A percentile compares a stretch with the other conserved stretches of the same genome.
Conservation (phyloP, 495 filamentous ascomycete genomes). For the Xylaria scruposa region DNA sequence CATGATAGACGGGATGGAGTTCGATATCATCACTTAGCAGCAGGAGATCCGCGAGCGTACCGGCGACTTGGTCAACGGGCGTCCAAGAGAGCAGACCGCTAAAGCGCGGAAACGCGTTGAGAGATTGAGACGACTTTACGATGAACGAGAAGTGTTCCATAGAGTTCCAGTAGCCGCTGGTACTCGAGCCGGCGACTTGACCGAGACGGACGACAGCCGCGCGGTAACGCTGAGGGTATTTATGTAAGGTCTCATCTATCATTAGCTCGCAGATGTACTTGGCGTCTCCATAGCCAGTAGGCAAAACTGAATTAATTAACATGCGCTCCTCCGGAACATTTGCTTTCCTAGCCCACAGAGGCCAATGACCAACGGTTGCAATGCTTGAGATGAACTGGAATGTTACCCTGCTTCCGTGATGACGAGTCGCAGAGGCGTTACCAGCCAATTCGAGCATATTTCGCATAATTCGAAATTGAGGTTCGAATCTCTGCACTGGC, state of each 20-base stretch:
- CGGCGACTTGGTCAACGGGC: conserved; percentile 48
- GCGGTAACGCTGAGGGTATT: too few relatives aligned
- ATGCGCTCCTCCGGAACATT: conserved; percentile 3
- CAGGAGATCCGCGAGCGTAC: conserved; percentile 28
- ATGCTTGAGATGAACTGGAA: conserved; percentile 61
- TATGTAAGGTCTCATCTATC: conserved; percentile 3
- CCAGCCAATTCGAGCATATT: conserved; percentile 53
- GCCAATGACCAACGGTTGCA: conserved; percentile 46
- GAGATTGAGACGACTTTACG: conserved; percentile 52
- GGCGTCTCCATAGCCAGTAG: conserved; percentile 13
- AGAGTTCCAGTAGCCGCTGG: conserved; percentile 54
- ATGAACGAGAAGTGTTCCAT: conserved; percentile 53
- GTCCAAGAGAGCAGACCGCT: conserved; percentile 50
- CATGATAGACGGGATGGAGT: conserved; percentile 57
- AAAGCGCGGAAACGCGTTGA: conserved; percentile 49
- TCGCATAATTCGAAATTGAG: conserved; percentile 52
- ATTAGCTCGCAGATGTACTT: conserved; percentile 26
- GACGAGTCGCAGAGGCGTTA: too few relatives aligned
- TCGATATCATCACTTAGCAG: background rate
- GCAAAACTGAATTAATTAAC: background rate
- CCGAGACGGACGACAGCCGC: conserved; percentile 48
- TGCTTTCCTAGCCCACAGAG: conserved; percentile 31
- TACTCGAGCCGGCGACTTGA: conserved; percentile 54
- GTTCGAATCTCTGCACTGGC: conserved; percentile 47
- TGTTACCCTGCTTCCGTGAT: conserved; percentile 40